These are phyloP conservation scores for Drechslerella coelobrocha DNA, from an alignment of 2,329 filamentous ascomycete genomes.

Conservation along the genomic window DNA sequence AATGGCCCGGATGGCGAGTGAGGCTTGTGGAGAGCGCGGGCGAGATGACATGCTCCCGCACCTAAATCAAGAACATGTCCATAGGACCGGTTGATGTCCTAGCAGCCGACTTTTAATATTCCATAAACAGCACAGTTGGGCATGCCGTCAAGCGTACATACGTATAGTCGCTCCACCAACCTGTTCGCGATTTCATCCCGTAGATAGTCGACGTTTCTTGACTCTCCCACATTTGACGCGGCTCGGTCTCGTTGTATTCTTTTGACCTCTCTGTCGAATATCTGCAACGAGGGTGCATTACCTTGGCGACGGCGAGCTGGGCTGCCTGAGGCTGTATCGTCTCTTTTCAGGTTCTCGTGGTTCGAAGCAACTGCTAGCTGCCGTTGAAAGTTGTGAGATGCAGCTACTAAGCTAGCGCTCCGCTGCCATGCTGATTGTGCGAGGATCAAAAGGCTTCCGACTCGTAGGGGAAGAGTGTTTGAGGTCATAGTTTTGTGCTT, in stretches of 20 bases:
- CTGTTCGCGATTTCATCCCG: slow-evolving; percentile 88
- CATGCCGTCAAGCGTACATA: slow-evolving; percentile 58
- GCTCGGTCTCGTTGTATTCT: slow-evolving; percentile 90
- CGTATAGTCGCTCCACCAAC: slow-evolving; percentile 82
- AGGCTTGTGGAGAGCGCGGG: slow-evolving; percentile 75
- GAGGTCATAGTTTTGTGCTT: background rate
- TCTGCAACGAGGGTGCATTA: slow-evolving; percentile 68
- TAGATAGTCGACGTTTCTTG: slow-evolving; percentile 86
- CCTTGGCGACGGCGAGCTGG: background rate
- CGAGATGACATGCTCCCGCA: slow-evolving; percentile 94
- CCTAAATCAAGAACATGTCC: slow-evolving; percentile 86
- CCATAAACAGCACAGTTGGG: slow-evolving; percentile 11
- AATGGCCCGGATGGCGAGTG: slow-evolving; percentile 69
- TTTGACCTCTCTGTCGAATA: slow-evolving; percentile 89
- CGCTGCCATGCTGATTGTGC: background rate
- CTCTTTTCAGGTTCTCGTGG: background rate
- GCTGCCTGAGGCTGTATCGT: background rate
- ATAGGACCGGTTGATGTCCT: slow-evolving; percentile 93
- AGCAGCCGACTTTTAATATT: background rate
- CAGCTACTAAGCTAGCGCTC: background rate
- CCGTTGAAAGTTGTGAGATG: background rate
- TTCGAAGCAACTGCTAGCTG: slow-evolving; percentile 4
- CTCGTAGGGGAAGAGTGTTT: background rate
- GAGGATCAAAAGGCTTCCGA: background rate
- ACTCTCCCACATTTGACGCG: slow-evolving; percentile 71